Evolutionary conservation across 208 protist species (phyloP), one percentile per base, ranked within the genome.

Genomic region (Borovskyia barvae): DNA sequence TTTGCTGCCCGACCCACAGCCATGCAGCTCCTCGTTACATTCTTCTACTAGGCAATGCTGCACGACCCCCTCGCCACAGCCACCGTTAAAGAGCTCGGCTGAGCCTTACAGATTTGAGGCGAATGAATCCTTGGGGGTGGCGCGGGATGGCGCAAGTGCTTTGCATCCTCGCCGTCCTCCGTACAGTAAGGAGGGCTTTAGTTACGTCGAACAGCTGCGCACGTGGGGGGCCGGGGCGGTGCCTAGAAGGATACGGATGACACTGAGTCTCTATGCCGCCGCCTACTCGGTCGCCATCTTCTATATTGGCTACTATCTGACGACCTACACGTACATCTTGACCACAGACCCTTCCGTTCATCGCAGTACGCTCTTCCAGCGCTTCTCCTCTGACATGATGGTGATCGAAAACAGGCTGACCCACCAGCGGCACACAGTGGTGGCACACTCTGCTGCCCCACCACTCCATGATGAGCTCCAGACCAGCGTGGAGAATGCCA

Each of bases 351-450:
- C 70, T 8, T 64, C 77, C 2, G 79, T 82, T n/a, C 51, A 65
- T 11, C 58, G 56, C 37, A 68, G 80, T 51, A 72, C 62, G 3
- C 64, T 81, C 24, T 80, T 79, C 20, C 67, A 85, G 28, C 62
- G 75, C 47, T 94, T 79, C 50, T 61, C 87, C 1, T 80, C 79
- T 65, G 84, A 94, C 41, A 81, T 85, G 48, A 79, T 74, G 8
- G 59, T 94, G 0, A 28, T 94, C 2, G 72, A 81, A 32, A 92
- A 90, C 52, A 62, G 56, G 24, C 85, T 74, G 66, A 87, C 84
- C 1, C 61, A 65, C 5, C 50, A 25, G 35, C 52, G 66, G 19
- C 46, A 35, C 12, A 68, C 76, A 19, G 36, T 25, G 2, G 42
- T 43, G 15, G 46, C 9, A 7, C 7, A 20, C 15, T 15, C 33